Base-by-base conservation (phyloP, 1,284 basidiomycete genomes). In the Fomitopsis pinicola region DNA sequence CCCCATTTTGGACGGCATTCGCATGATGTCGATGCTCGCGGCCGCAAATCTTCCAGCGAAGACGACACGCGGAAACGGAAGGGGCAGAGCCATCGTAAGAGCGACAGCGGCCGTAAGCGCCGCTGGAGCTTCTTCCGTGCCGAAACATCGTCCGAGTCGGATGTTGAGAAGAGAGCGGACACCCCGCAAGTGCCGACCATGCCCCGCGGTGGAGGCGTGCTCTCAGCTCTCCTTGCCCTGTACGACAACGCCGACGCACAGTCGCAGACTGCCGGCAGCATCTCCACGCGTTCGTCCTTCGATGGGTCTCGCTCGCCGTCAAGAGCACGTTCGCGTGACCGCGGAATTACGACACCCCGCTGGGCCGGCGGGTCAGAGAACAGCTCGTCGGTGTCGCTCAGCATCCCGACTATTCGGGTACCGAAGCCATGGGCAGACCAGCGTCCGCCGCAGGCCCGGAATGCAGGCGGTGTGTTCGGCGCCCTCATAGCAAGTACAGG, bases 401-500 rank as follows among this genome's bases (percentile, higher is more conserved):
- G 12, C 57, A 12, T 59, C 22, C 48, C 58, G 19, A 55, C 40
- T 17, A 3, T 59, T 2, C 58, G 58, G 5, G 36, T 59, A 17
- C 58, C 58, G 28, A 59, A 55, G 59, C 55, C 59, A 6, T 60
- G 67, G 26, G 61, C 62, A 4, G 69, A 70, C 15, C 40, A 59
- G 6, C 69, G 77, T 14, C 88, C 85, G 4, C 75, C 82, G 42
- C 77, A 79, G 2, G 79, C 84, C 9, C 75, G 81, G 53, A 84
- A 77, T 61, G 82, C 78, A 7, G 90, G 80, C 0, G 90, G 91
- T 5, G 89, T 89, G 0, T 84, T 92, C 67, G 91, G 89, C 12
- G 83, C 87, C 7, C 80, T 94, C 52, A 85, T 94, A 45, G 85
- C 89, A 28, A 86, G 84, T 63, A 88, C 91, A 0, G 87, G 86